phyloP scores from a whole-genome alignment of 129 eudicot genomes.

The Dittrichia graveolens region DNA sequence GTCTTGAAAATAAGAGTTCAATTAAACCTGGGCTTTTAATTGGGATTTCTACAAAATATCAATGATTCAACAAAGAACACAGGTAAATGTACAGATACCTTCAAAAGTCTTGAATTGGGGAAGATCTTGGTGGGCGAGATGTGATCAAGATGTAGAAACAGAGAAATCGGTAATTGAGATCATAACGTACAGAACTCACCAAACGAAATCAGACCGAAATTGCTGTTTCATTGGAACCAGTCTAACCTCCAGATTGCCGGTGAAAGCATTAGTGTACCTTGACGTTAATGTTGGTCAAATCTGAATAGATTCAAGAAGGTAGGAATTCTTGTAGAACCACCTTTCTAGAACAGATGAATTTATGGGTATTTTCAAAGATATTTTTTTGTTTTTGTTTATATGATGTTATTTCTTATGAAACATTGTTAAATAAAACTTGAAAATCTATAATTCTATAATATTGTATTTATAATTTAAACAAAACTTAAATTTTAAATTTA shows the following conservation, averaged over 20 bases:
- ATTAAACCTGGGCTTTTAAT: conserved; percentile 17
- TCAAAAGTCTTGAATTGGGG: background rate
- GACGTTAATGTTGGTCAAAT: background rate
- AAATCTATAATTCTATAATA: too few relatives aligned
- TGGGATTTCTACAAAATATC: conserved; percentile 19
- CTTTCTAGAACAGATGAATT: background rate
- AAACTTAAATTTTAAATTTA: too few relatives aligned
- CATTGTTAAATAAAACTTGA: too few relatives aligned
- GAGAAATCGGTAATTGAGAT: background rate
- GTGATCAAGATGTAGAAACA: conserved; percentile 5
- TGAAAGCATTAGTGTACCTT: background rate
- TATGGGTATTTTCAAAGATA: background rate
- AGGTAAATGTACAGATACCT: conserved; percentile 23
- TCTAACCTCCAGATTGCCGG: conserved; percentile 1
- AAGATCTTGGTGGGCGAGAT: conserved; percentile 5
- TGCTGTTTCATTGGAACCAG: conserved; percentile 1
- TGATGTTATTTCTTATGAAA: too few relatives aligned
- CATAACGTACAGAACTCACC: background rate
- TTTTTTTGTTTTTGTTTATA: too few relatives aligned
- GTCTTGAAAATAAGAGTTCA: conserved; percentile 13
- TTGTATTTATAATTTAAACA: too few relatives aligned
- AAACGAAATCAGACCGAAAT: background rate
- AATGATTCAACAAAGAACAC: background rate
- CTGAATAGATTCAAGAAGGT: background rate
- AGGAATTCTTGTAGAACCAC: background rate